Percentiles rank a stretch among this genome's conserved stretches.
Conservation (phyloP, 805 yeast genomes). For the Hanseniaspora meyeri region DNA sequence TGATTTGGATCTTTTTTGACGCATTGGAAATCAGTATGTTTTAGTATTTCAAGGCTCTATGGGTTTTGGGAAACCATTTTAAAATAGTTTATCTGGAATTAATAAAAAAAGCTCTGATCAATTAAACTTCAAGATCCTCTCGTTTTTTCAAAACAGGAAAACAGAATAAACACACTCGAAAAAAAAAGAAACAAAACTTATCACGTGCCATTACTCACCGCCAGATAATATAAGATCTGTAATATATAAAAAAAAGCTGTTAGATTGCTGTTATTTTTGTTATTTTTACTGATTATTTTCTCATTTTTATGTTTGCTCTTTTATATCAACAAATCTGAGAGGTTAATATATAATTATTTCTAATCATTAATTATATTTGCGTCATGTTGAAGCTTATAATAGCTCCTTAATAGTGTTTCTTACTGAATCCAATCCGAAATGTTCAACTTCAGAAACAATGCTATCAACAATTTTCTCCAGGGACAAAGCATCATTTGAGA, state of each 20-base stretch:
- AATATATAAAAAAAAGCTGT: no score
- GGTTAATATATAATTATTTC: neutral
- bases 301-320: no score
- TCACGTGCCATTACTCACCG: neutral
- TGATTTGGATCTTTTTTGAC: constrained; percentile 89
- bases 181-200: neutral
- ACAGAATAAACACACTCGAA: neutral
- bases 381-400: neutral
- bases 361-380: neutral
- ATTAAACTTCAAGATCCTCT: neutral
- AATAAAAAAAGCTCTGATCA: no score
- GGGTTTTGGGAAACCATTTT: no score
- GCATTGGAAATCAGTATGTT: constrained; percentile 41
- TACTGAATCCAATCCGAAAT: constrained; percentile 22
- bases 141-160: neutral
- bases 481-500: neutral
- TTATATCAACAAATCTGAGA: neutral
- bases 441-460: constrained; percentile 16
- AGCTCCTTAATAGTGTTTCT: constrained; percentile 22
- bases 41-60: neutral
- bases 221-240: no score
- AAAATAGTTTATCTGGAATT: no score
- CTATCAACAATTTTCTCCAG: constrained; percentile 11
- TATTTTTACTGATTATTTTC: no score
- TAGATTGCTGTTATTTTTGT: neutral